These are phyloP conservation scores for Ciborinia camelliae DNA, from an alignment of 2,329 filamentous ascomycete genomes.

Conservation along the genomic window DNA sequence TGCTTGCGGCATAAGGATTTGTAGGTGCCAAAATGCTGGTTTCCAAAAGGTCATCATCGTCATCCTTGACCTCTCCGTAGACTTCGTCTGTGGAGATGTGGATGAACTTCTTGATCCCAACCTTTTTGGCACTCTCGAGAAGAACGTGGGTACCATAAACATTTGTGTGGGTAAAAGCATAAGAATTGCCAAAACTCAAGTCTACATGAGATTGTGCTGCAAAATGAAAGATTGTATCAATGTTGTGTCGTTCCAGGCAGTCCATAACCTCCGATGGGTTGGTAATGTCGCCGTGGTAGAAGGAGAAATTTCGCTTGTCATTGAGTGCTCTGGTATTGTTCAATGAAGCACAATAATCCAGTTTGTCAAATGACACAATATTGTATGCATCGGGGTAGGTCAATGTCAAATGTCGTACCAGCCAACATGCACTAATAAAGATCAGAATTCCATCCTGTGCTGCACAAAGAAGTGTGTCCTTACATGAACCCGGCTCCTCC, in stretches of 20 bases:
- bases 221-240: constrained; percentile 81
- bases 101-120: constrained; percentile 69
- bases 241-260: constrained; percentile 66
- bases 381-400: constrained; percentile 74
- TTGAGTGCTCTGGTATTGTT: constrained; percentile 74
- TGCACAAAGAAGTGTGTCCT: constrained; percentile 37
- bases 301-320: constrained; percentile 67
- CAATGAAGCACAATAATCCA: constrained; percentile 77
- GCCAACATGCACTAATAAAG: constrained; percentile 69
- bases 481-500: constrained; percentile 85
- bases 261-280: constrained; percentile 65
- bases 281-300: constrained; percentile 77
- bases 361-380: constrained; percentile 78
- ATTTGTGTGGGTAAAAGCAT: constrained; percentile 76
- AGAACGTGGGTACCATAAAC: constrained; percentile 82
- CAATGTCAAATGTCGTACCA: constrained; percentile 72
- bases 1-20: constrained; percentile 78
- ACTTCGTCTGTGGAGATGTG: constrained; percentile 85
- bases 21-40: constrained; percentile 73
- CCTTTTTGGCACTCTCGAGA: constrained; percentile 71
- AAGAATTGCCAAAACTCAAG: constrained; percentile 77
- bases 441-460: constrained; percentile 25
- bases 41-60: constrained; percentile 68
- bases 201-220: constrained; percentile 85
- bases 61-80: constrained; percentile 74